Percentiles rank a stretch among this genome's conserved stretches.
phyloP scores from a whole-genome alignment of 306 rosid genomes.

The Echinosophora koreensis region DNA sequence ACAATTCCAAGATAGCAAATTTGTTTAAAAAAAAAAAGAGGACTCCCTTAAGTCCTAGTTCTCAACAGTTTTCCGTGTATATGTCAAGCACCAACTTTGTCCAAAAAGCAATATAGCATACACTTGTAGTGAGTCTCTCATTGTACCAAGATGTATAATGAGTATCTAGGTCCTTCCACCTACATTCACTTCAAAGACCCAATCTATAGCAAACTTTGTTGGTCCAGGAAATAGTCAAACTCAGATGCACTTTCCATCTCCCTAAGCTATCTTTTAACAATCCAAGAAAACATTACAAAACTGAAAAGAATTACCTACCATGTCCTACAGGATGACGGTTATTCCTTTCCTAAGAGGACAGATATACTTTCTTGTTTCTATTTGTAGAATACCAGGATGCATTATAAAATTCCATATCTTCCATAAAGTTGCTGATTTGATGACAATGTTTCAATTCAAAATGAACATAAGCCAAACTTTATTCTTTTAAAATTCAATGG shows the following conservation, averaged over 20 bases:
- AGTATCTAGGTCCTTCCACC: slow-evolving; percentile 15
- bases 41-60: slow-evolving; percentile 31
- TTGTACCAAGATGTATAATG: slow-evolving; percentile 1
- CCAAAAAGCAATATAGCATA: not conserved
- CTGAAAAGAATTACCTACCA: not conserved
- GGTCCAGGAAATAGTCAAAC: not conserved
- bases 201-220: not conserved
- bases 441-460: not conserved
- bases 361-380: not conserved
- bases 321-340: not conserved
- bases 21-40: not conserved
- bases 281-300: not conserved
- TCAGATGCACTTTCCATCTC: not conserved
- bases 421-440: not conserved
- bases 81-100: not conserved
- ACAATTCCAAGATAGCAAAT: slow-evolving; percentile 19
- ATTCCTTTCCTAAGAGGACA: not conserved
- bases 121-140: not conserved
- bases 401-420: not conserved
- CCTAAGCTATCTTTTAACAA: not conserved
- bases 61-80: slow-evolving; percentile 6
- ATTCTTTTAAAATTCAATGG: not conserved
- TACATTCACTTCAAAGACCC: not conserved
- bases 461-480: slow-evolving; percentile 2
- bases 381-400: not conserved